phyloP scores from a whole-genome alignment of 176 grass and related monocot species.

The Zea mays region Zm-B73-REFERENCE-NAM-5.0 NC_050102.1:143383001-143383500 shows the following conservation, averaged over 20 bases:
- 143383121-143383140: constrained; percentile 91
- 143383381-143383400: constrained; percentile 98
- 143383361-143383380: constrained; percentile 94
- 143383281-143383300: constrained; percentile 10
- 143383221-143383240: constrained; percentile 97
- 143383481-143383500: not conserved
- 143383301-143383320: constrained; percentile 26
- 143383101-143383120: constrained; percentile 77
- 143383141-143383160: constrained; percentile 85
- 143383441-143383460: not conserved
- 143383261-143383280: constrained; percentile 31
- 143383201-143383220: constrained; percentile 96
- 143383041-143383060: not conserved
- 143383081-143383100: constrained; percentile 11
- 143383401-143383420: constrained; percentile 24
- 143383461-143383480: constrained; percentile 9
- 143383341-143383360: constrained; percentile 90
- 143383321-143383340: constrained; percentile 89
- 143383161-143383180: constrained; percentile 94
- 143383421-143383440: not conserved
- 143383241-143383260: constrained; percentile 66
- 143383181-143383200: constrained; percentile 91
- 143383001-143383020: not conserved
- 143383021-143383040: not conserved
- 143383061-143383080: constrained; percentile 14